Evolutionary conservation across 2,329 filamentous ascomycete species (phyloP), one percentile per base, ranked within the genome.

Genomic region (Trichoderma sp.): DNA sequence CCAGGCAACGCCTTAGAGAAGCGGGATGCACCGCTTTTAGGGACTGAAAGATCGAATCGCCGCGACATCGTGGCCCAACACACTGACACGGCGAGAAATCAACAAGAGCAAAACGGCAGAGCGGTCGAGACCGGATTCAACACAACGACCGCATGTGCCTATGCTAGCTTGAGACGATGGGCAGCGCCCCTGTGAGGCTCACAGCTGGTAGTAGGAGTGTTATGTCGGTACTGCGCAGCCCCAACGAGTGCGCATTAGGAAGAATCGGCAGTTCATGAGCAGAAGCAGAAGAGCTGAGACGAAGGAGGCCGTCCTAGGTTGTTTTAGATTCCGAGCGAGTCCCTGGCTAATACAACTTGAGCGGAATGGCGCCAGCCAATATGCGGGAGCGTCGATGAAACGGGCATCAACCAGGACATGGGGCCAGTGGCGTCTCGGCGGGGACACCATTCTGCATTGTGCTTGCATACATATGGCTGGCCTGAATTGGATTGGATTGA

Each of bases 1-100:
- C 80, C 78, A 37, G 85, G 86, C 70, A 88, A 78, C 37, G 84
- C 85, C 78, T 88, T 88, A 74, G 85, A 87, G 77, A 85, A 86
- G 75, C 85, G 84, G 72, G 85, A 87, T 65, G 80, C 78, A 72
- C 83, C 83, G 70, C 74, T 76, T 73, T 69, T 69, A 69, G 67
- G 57, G 35, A 66, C 53, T 35, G 32, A 34, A 29, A 59, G 67
- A 37, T 45, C 50, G 27, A 48, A 60, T 13, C 10, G 45, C n/a
- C 29, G 63, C 67, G 48, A 56, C 67, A 68, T 66, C 17, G 67
- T 58, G 34, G 45, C 45, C 17, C 39, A 35, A 34, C 25, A 37
- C 58, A 22, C 48, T 22, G 39, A 54, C 66, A 54, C 66, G 42
- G 42, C 22, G 27, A 37, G 5, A 53, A 22, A 13, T 27, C 34